Conservation (phyloP, 495 filamentous ascomycete genomes). For the Lasiosphaeris hirsuta region DNA sequence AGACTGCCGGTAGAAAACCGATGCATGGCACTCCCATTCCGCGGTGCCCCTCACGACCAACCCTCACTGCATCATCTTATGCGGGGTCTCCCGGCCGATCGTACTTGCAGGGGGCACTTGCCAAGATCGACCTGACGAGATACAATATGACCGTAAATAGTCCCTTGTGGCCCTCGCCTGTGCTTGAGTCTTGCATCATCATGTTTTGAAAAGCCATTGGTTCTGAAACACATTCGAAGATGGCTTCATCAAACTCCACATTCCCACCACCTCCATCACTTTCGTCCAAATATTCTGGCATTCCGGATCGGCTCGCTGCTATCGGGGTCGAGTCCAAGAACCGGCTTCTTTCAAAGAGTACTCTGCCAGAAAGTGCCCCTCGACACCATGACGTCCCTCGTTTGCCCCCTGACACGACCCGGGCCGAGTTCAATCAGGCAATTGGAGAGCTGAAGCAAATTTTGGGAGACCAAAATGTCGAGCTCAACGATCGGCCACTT, state of each 20-base stretch:
- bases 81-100: neutral
- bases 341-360: constrained; percentile 31
- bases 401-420: constrained; percentile 39
- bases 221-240: too few relatives aligned
- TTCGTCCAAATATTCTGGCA: constrained; percentile 25
- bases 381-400: constrained; percentile 25
- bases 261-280: constrained; percentile 1
- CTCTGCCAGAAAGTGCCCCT: constrained; percentile 30
- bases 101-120: too few relatives aligned
- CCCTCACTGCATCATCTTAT: neutral
- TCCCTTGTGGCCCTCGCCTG: too few relatives aligned
- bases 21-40: neutral
- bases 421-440: constrained; percentile 34
- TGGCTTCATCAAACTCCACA: neutral
- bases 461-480: constrained; percentile 38
- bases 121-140: too few relatives aligned
- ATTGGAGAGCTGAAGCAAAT: constrained; percentile 31
- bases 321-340: constrained; percentile 29
- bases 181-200: too few relatives aligned
- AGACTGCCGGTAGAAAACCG: neutral
- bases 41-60: neutral
- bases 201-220: too few relatives aligned
- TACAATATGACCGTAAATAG: too few relatives aligned
- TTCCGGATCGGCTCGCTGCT: constrained; percentile 27
- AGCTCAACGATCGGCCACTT: constrained; percentile 39